phyloP scores from a whole-genome alignment of 2,329 filamentous ascomycete species.

The Sporothrix pseudoabietina region DNA sequence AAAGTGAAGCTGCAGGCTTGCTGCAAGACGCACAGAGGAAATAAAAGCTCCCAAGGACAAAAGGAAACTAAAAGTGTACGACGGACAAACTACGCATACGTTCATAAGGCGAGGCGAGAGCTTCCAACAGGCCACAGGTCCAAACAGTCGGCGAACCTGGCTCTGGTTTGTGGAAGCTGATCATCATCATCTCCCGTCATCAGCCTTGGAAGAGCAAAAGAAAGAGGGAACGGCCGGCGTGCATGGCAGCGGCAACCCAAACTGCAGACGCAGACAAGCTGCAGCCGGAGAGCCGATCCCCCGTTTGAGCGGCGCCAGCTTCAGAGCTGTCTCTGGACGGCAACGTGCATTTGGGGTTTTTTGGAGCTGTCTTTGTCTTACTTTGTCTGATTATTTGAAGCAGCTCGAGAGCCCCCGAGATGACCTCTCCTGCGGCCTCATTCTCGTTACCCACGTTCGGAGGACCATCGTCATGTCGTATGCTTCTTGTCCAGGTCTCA shows the following conservation, averaged over 20 bases:
- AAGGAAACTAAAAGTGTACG: background rate
- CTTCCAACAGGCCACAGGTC: background rate
- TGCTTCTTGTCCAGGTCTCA: conserved; percentile 15
- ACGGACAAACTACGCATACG: too few species aligned
- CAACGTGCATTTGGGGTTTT: conserved; percentile 15
- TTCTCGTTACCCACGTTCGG: conserved; percentile 2
- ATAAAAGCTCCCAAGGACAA: background rate
- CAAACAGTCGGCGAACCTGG: conserved; percentile 14
- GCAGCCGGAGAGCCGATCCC: conserved; percentile 8
- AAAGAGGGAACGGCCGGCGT: background rate
- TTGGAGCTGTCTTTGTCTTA: conserved; percentile 3
- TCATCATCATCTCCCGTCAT: background rate
- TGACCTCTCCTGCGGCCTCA: conserved; percentile 14
- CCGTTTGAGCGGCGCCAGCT: conserved; percentile 1
- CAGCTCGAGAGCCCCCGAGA: background rate
- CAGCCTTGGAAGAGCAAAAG: too few species aligned
- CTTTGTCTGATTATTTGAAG: background rate
- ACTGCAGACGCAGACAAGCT: conserved; percentile 3
- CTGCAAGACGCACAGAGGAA: background rate
- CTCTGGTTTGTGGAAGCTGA: background rate
- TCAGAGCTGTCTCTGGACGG: background rate
- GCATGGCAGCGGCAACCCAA: conserved; percentile 19
- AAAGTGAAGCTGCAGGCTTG: conserved; percentile 16
- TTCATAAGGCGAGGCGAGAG: background rate
- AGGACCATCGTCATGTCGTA: background rate